Base-by-base conservation (phyloP, 2,329 filamentous ascomycete species). In the Colletotrichum tofieldiae region DNA sequence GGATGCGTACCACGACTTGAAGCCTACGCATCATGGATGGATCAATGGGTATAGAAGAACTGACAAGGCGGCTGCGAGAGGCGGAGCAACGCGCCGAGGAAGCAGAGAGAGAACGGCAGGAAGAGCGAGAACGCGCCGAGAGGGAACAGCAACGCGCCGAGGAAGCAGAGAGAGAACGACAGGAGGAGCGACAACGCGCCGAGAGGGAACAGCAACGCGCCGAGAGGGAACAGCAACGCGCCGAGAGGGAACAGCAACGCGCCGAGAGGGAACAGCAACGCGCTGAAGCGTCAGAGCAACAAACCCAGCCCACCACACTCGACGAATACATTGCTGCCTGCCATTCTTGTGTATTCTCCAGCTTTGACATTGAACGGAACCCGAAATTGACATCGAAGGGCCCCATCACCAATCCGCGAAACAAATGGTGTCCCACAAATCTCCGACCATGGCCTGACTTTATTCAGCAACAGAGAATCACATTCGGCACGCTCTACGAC, bases 371-470 rank as follows among this genome's bases (percentile, higher is more conserved):
- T n/a, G 73, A 80, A 67, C 74, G 69, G 9, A 68, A 79, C 56
- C 60, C 35, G 37, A 67, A 59, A 58, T 74, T 81, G 5, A 78
- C 77, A 1, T 77, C 75, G 9, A 79, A 75, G 39, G 58, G 77
- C 32, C 73, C 77, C 20, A 76, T 78, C 23, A 81, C 79, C 20
- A 79, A 78, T 59, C 80, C 79, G 2, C 73, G 74, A 2, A 61
- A 78, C 18, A 81, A 80, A 32, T 76, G 67, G 67, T 82, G 77
- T 32, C 80, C 78, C 5, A 71, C 73, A 32, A 74, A 61, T 71
- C 76, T 83, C 29, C 60, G 54, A 29, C 77, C 75, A 37, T 81
- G 78, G 81, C 41, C 70, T 0, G 73, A 78, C 67, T 82, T 82
- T 54, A 39, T 79, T 1, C 73, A 79, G 2, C 23, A 74, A 72